phyloP scores from a whole-genome alignment of 305 asterid species.

The Solanum hybrid region DNA sequence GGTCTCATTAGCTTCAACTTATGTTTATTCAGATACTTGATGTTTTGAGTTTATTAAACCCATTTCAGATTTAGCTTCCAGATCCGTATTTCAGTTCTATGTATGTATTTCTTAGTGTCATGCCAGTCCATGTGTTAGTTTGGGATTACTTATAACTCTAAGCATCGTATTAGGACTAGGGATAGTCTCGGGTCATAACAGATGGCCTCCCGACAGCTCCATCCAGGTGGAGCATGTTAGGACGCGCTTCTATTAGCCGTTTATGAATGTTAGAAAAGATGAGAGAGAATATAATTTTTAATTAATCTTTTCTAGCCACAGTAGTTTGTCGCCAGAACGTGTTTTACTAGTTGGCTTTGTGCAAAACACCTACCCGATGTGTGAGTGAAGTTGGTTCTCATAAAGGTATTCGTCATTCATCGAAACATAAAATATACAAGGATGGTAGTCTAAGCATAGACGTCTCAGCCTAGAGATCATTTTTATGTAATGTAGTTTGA shows the following conservation, averaged over 20 bases:
- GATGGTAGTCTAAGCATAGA: background rate
- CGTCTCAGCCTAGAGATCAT: background rate
- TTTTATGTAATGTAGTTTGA: no score
- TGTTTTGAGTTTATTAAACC: no score
- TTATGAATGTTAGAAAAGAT: background rate
- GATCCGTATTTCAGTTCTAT: no score
- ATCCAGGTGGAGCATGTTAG: background rate
- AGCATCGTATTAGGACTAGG: no score
- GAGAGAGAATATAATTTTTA: background rate
- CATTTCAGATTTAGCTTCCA: no score
- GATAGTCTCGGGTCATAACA: no score
- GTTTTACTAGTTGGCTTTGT: background rate
- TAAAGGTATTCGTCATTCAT: background rate
- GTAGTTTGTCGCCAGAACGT: background rate
- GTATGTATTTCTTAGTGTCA: no score
- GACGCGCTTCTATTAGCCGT: background rate
- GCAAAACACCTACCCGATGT: background rate
- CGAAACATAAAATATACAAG: background rate
- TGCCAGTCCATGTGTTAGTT: no score
- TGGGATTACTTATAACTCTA: no score
- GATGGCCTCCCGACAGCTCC: background rate
- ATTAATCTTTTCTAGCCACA: background rate
- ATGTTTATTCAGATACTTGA: no score
- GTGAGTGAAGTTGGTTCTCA: background rate
- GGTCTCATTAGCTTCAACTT: no score